Evolutionary conservation across 805 yeast species (phyloP).

Genomic region (Candida ipomoeae): DNA sequence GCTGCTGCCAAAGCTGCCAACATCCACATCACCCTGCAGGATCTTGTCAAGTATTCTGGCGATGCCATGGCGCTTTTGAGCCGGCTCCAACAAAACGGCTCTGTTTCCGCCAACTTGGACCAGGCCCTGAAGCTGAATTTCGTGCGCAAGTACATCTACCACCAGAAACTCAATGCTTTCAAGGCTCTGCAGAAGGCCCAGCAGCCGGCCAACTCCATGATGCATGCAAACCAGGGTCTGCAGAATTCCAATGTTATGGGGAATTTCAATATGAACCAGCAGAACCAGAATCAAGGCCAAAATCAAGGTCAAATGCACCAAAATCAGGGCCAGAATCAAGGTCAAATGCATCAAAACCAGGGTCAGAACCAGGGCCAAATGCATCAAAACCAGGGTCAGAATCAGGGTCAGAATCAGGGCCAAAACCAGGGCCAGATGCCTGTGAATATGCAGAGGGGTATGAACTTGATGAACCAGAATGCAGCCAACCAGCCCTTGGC

Average conservation of each 20-base stretch:
- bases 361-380: neutral
- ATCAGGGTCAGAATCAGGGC: neutral
- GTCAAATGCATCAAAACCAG: neutral
- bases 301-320: conserved; percentile 1
- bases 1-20: conserved; percentile 11
- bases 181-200: conserved; percentile 25
- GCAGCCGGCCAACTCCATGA: conserved; percentile 12
- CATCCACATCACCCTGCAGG: conserved; percentile 24
- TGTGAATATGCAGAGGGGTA: conserved; percentile 2
- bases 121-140: conserved; percentile 36
- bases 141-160: conserved; percentile 35
- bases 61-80: conserved; percentile 38
- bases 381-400: neutral
- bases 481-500: neutral
- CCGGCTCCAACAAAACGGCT: conserved; percentile 34
- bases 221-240: conserved; percentile 7
- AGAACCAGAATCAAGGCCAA: neutral
- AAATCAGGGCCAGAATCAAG: conserved; percentile 2
- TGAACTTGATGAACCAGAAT: conserved; percentile 5
- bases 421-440: neutral
- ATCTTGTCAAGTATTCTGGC: conserved; percentile 33
- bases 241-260: conserved; percentile 14
- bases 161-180: conserved; percentile 31
- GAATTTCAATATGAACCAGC: conserved; percentile 7
- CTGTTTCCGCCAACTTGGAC: conserved; percentile 33